A percentile compares a stretch with the other conserved stretches of the same genome.
These are phyloP conservation scores for Prunus mira DNA, from an alignment of 306 rosid species.

Conservation along the genomic window DNA sequence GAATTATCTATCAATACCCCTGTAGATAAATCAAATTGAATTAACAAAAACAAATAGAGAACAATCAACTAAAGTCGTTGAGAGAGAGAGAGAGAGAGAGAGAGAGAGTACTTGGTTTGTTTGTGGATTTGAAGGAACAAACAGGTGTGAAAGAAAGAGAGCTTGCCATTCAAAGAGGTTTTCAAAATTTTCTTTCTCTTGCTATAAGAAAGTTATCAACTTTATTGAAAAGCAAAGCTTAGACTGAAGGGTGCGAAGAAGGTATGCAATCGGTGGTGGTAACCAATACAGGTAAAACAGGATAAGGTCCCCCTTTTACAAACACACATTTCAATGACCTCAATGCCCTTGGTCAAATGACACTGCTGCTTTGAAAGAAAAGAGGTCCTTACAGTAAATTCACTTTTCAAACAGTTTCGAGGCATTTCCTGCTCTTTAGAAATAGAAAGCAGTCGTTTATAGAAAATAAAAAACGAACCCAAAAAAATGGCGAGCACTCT, in stretches of 20 bases:
- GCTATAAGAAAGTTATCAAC: not conserved
- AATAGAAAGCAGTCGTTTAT: conserved; percentile 13
- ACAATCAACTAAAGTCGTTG: not conserved
- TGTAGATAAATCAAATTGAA: conserved; percentile 9
- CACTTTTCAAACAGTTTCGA: not conserved
- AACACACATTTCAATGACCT: not conserved
- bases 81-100: conserved; percentile 1
- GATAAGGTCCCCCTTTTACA: conserved; percentile 31
- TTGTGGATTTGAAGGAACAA: conserved; percentile 61
- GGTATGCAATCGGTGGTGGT: conserved; percentile 10
- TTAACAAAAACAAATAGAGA: conserved; percentile 3
- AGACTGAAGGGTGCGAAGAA: conserved; percentile 3
- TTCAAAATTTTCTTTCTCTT: not conserved
- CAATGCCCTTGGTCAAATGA: conserved; percentile 22
- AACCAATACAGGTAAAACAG: not conserved
- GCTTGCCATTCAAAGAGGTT: conserved; percentile 50
- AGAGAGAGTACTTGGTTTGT: conserved; percentile 53
- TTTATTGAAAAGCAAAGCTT: conserved; percentile 9
- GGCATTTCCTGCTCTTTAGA: conserved; percentile 8
- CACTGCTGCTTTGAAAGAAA: not conserved
- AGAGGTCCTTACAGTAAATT: conserved; percentile 38
- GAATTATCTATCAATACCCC: conserved; percentile 46
- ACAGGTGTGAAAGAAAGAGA: conserved; percentile 46
- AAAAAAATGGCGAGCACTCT: conserved; percentile 61
- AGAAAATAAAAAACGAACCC: conserved; percentile 2